Evolutionary conservation across 352 stramenopile species (phyloP).

Genomic region (Globisporangium radiosum): DNA sequence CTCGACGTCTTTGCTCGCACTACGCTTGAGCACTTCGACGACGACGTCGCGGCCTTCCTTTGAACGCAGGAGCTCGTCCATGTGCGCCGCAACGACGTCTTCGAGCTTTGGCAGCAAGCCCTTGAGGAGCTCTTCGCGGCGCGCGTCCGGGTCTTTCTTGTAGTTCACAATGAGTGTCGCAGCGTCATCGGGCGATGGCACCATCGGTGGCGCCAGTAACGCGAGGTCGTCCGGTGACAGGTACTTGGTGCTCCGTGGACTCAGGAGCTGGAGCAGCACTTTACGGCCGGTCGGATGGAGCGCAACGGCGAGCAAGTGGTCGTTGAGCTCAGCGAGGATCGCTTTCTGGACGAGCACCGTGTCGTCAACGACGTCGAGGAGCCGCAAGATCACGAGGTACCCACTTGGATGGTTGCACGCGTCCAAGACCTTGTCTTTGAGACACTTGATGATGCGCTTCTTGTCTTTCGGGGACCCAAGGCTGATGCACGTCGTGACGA

Average conservation of each 20-base stretch:
- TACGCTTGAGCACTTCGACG: conserved; percentile 73
- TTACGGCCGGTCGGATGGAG: conserved; percentile 75
- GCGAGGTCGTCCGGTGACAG: conserved; percentile 69
- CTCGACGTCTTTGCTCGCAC: conserved; percentile 38
- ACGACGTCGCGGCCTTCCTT: conserved; percentile 79
- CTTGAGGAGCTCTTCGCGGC: conserved; percentile 72
- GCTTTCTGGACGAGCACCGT: conserved; percentile 89
- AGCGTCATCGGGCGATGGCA: conserved; percentile 57
- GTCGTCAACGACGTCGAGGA: conserved; percentile 88
- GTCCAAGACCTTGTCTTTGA: conserved; percentile 88
- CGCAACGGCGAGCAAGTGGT: conserved; percentile 61
- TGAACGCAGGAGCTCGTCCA: conserved; percentile 57
- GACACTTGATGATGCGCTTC: conserved; percentile 87
- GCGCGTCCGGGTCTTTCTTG: conserved; percentile 79
- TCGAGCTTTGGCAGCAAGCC: conserved; percentile 76
- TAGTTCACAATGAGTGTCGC: conserved; percentile 71
- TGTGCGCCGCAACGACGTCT: conserved; percentile 62
- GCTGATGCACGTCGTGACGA: conserved; percentile 83
- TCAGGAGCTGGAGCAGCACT: conserved; percentile 73
- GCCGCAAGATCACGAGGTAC: conserved; percentile 86
- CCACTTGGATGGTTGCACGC: conserved; percentile 87
- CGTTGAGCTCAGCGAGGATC: conserved; percentile 75
- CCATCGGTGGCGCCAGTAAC: conserved; percentile 66
- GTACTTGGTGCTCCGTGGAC: conserved; percentile 80
- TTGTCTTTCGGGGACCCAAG: conserved; percentile 84